Base-by-base conservation (phyloP, 148 eudicot genomes). In the Beta vulgaris region DNA sequence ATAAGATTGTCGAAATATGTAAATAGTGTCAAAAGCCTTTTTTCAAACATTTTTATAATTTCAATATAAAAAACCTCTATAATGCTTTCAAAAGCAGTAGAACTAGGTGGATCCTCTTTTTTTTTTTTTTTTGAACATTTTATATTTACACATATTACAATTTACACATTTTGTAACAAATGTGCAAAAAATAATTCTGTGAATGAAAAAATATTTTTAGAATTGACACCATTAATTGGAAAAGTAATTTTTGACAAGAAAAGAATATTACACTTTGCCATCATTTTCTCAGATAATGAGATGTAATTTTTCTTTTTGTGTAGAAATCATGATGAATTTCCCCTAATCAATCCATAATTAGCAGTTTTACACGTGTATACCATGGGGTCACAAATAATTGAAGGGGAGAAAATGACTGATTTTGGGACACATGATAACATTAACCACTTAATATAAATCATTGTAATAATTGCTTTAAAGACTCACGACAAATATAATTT, bases 341-440 rank as follows among this genome's bases (percentile, higher is more conserved):
- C 32, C 66, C 35, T 61, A 61, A 61, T 61, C 66, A 61, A 61
- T 19, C 57, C 25, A 23, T 7, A 19, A 51, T 19, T 25, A n/a
- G 21, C 21, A 61, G 66, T 61, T 61, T 37, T 61, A 61, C 66
- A 61, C 69, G n/a, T n/a, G n/a, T n/a, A n/a, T 8, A 28, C n/a
- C 53, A 58, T 58, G 34, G 62, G 28, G 62, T 58, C 62, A 15
- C 2, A 40, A 65, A 65, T 65, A 36, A 65, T 65, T 65, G 69
- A 21, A 5, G 7, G 16, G 4, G 5, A 37, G 69, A 65, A 37
- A 65, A 65, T 19, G 46, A 65, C 69, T 65, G 7, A 26, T 40
- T 32, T 58, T 72, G 34, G 32, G 31, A 6, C 54, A 72, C 60
- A 72, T 72, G 48, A 72, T 25, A 48, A 72, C 66, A 72, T 40